Conservation (phyloP, 306 rosid genomes). For the Dryas octopetala region DNA sequence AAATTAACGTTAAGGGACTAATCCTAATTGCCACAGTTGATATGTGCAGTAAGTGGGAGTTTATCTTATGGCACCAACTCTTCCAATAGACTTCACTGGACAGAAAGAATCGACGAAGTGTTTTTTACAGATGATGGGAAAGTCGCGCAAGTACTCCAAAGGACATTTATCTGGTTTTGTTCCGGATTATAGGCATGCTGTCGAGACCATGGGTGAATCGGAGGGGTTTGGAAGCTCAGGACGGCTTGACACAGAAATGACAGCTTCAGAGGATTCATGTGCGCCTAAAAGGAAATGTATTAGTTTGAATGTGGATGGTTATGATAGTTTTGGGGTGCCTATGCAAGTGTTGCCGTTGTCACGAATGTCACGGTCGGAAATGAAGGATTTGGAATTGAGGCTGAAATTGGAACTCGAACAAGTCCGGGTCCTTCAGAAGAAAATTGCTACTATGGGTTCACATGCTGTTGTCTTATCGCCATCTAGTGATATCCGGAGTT, state of each 20-base stretch:
- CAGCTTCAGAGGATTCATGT: constrained; percentile 59
- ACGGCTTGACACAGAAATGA: constrained; percentile 53
- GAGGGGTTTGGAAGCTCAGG: constrained; percentile 87
- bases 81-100: constrained; percentile 84
- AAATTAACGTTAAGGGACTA: constrained; percentile 17
- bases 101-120: constrained; percentile 67
- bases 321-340: constrained; percentile 58
- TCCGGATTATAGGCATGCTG: constrained; percentile 81
- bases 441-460: constrained; percentile 41
- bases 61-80: constrained; percentile 89
- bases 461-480: constrained; percentile 47
- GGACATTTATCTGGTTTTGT: constrained; percentile 79
- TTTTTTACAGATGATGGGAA: constrained; percentile 74
- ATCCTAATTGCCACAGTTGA: constrained; percentile 49
- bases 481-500: constrained; percentile 63
- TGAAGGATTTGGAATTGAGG: constrained; percentile 61
- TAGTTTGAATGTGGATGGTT: constrained; percentile 49
- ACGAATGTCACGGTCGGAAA: constrained; percentile 60
- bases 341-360: constrained; percentile 58
- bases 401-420: constrained; percentile 74
- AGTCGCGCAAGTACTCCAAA: constrained; percentile 82
- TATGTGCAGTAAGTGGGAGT: constrained; percentile 63
- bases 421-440: constrained; percentile 63
- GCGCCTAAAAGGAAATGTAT: constrained; percentile 62
- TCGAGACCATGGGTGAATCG: constrained; percentile 84